Evolutionary conservation across 2,329 filamentous ascomycete genomes (phyloP).

Genomic region (Torrubiella hemipterigena): DNA sequence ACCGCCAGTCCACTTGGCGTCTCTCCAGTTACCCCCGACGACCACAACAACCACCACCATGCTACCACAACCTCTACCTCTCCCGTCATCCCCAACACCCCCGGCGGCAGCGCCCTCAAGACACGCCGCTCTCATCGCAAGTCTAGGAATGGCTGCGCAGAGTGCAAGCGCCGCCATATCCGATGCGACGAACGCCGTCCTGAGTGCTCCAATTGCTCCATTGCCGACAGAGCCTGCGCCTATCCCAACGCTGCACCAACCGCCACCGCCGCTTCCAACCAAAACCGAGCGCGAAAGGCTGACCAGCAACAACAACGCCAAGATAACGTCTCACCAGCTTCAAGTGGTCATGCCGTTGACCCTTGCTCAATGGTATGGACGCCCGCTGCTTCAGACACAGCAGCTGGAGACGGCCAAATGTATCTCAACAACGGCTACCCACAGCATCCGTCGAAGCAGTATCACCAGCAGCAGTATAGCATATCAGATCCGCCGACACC

Average conservation of each 20-base stretch:
- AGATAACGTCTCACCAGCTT: no score
- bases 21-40: not conserved
- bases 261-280: conserved; percentile 1
- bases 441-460: not conserved
- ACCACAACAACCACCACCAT: not conserved
- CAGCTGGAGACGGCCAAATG: no score
- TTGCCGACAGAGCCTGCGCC: conserved; percentile 22
- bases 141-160: conserved; percentile 26
- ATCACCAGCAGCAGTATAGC: no score
- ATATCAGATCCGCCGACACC: no score
- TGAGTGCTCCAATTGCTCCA: conserved; percentile 25
- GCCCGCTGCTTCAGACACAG: no score
- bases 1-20: no score
- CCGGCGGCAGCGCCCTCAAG: conserved; percentile 12
- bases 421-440: no score
- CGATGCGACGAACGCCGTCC: conserved; percentile 30
- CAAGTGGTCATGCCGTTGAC: no score
- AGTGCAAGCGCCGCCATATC: conserved; percentile 28
- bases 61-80: not conserved
- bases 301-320: no score
- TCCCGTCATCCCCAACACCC: conserved; percentile 1
- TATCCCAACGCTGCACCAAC: conserved; percentile 14
- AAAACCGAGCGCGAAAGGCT: no score
- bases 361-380: no score
- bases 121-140: conserved; percentile 25